Evolutionary conservation across 2,329 filamentous ascomycete species (phyloP).

Genomic region (Colletotrichum endophyticum): DNA sequence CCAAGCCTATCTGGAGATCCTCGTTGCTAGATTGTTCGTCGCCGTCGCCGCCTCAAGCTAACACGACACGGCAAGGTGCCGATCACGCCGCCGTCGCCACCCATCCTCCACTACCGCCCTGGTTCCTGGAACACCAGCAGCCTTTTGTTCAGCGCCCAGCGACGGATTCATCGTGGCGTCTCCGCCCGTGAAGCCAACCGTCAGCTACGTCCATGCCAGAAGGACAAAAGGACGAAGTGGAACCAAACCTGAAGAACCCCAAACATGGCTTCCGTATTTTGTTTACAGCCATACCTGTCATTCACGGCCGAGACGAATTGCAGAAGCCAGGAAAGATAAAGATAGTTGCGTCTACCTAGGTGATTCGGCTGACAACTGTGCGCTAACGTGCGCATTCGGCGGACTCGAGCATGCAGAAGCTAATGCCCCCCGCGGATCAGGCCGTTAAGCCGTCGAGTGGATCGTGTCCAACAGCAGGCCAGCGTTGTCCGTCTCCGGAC

Average conservation of each 20-base stretch:
- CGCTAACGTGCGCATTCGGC: background rate
- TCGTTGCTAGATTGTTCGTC: background rate
- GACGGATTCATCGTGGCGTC: background rate
- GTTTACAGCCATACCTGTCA: background rate
- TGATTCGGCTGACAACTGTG: background rate
- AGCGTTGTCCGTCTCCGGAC: background rate
- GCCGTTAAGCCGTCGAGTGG: background rate
- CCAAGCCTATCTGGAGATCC: background rate
- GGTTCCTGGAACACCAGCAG: background rate
- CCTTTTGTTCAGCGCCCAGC: background rate
- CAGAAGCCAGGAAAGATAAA: background rate
- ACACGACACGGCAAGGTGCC: background rate
- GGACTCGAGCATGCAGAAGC: background rate
- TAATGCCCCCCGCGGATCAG: background rate
- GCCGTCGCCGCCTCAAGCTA: background rate
- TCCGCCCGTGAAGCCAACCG: background rate
- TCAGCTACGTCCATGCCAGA: background rate
- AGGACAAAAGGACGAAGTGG: background rate
- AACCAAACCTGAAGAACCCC: background rate
- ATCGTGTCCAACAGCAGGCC: background rate
- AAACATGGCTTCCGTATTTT: background rate
- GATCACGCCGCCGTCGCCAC: background rate
- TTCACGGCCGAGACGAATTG: background rate
- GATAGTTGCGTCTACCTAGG: background rate
- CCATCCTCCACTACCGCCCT: background rate